phyloP scores from a whole-genome alignment of 371 early-diverging fungal genomes.

The Mortierella sp. region DNA sequence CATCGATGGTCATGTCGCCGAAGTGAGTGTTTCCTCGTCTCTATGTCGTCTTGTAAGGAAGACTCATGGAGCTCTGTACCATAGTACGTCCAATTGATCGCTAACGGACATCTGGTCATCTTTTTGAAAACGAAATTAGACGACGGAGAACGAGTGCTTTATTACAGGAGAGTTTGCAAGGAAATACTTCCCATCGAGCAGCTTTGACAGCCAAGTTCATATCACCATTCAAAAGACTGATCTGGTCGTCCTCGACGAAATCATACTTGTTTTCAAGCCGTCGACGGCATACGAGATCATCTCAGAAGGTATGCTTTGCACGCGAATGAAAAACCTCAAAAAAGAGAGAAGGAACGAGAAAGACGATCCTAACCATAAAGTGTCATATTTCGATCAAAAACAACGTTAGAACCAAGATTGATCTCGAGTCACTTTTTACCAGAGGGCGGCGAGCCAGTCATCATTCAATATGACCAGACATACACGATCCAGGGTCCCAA shows the following conservation, averaged over 20 bases:
- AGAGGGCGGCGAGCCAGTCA: conserved; percentile 46
- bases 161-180: conserved; percentile 49
- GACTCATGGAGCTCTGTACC: background rate
- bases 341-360: background rate
- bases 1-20: conserved; percentile 54
- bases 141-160: conserved; percentile 43
- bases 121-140: conserved; percentile 11
- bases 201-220: conserved; percentile 35
- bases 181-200: conserved; percentile 30
- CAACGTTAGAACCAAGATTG: conserved; percentile 46
- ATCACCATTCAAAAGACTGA: conserved; percentile 61
- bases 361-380: conserved; percentile 4
- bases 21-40: conserved; percentile 11
- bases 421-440: conserved; percentile 47
- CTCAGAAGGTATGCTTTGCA: conserved; percentile 61
- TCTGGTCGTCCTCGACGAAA: conserved; percentile 73
- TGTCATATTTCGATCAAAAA: background rate
- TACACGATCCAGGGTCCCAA: conserved; percentile 55
- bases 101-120: background rate
- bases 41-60: background rate
- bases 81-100: background rate
- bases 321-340: background rate
- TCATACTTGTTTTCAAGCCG: too few species aligned
- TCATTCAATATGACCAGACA: conserved; percentile 64
- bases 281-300: conserved; percentile 73